These are phyloP conservation scores for Mallotus repandus DNA, from an alignment of 441 rosid species.

Conservation along the genomic window DNA sequence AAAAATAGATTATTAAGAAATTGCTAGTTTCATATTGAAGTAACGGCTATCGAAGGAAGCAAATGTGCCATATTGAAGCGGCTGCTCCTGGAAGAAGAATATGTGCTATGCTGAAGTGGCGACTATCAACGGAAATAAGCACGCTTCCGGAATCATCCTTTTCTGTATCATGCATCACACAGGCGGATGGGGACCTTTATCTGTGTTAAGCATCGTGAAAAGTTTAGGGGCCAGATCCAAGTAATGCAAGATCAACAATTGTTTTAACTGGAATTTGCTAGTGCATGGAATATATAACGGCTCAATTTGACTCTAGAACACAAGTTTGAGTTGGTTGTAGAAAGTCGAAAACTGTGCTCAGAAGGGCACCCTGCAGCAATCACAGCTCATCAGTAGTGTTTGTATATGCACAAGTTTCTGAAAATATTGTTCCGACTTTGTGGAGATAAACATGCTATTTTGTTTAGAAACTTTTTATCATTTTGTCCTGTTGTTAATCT, in stretches of 20 bases:
- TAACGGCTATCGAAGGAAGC: neutral
- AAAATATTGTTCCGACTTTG: too few species aligned
- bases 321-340: neutral
- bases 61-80: too few species aligned
- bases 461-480: too few species aligned
- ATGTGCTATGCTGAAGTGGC: too few species aligned
- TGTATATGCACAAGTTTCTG: too few species aligned
- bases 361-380: too few species aligned
- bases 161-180: neutral
- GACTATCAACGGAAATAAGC: too few species aligned
- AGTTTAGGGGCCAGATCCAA: neutral
- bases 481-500: too few species aligned
- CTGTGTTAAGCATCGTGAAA: neutral
- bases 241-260: neutral
- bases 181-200: neutral
- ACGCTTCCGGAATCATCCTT: neutral
- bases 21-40: constrained; percentile 2
- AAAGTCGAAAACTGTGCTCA: too few species aligned
- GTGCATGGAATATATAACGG: neutral
- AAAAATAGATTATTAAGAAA: neutral
- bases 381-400: too few species aligned
- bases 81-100: too few species aligned
- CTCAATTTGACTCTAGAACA: neutral
- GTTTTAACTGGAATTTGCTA: neutral
- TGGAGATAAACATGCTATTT: too few species aligned